Evolutionary conservation across 78 protist species (phyloP), one percentile per base, ranked within the genome.

Genomic region (Dictyostelium capitatum): DNA sequence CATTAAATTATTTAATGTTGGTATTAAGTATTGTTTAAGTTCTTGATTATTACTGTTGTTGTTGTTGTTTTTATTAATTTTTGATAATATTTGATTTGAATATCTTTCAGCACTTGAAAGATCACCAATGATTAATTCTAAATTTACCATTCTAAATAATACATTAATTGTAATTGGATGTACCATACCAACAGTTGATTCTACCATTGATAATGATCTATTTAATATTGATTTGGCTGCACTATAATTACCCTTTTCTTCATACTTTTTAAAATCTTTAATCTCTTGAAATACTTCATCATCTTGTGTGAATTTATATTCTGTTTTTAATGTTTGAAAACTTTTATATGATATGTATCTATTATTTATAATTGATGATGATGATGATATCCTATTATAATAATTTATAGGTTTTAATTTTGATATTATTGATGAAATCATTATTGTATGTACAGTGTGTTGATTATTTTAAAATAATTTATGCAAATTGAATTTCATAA

Each of bases 61-160:
- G n/a, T 19, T 30, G 57, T 28, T 37, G 6, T 65, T 43, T 20
- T 43, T 37, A 2, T 54, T 43, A n/a, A 84, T 46, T 77, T 83
- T 56, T 30, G 46, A 37, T 32, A 87, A 32, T 28, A 87, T 17
- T 8, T 53, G 59, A 15, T 74, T 23, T 4, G 43, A 12, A 41
- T 30, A n/a, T 28, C 67, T 54, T 32, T 62, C 62, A 17, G 92
- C 82, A 41, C 67, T 51, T 43, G 28, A 15, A 43, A 87, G 50
- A 5, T 77, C 92, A 32, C 92, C 92, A 25, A 77, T 87, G 2
- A 48, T 65, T 69, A 87, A 56, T 37, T 87, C 92, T 9, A 69
- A 43, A 64, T 87, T 77, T 23, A 87, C 62, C 69, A 87, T n/a
- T 28, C 92, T 46, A 77, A 87, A 87, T 25, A 87, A 43, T n/a